Percentiles rank a stretch among this genome's conserved stretches.
phyloP scores from a whole-genome alignment of 2,329 filamentous ascomycete genomes.

The Acrodontium crateriforme region DNA sequence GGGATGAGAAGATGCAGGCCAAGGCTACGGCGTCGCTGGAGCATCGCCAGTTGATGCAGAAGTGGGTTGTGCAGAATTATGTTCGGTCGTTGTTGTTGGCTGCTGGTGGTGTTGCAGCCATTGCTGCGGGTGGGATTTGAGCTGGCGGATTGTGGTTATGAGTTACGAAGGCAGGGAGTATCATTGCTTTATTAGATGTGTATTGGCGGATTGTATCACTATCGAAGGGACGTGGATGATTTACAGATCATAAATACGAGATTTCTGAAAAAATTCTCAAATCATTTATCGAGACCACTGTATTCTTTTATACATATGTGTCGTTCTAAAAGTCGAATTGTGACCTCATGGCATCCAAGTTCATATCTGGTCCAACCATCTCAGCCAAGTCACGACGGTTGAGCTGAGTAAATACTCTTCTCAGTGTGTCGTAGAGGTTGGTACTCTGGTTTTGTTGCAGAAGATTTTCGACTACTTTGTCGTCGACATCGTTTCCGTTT shows the following conservation, averaged over 20 bases:
- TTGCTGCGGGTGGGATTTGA: too few species aligned
- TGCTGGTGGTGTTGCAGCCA: conserved; percentile 4
- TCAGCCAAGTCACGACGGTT: conserved; percentile 75
- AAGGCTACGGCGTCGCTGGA: conserved; percentile 7
- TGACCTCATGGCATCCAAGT: conserved; percentile 73
- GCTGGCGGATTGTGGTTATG: too few species aligned
- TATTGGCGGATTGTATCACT: too few species aligned
- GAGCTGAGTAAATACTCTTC: conserved; percentile 96
- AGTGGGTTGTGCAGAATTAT: conserved; percentile 7
- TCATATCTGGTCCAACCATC: conserved; percentile 75
- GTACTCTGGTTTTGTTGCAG: conserved; percentile 92
- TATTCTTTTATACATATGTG: too few species aligned
- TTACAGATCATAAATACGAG: too few species aligned
- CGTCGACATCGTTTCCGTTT: conserved; percentile 34
- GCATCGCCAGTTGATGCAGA: conserved; percentile 4
- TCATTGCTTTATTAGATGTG: too few species aligned
- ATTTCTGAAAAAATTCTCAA: too few species aligned
- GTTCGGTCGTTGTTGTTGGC: conserved; percentile 4
- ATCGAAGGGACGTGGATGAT: too few species aligned
- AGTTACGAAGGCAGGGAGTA: too few species aligned
- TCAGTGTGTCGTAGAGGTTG: conserved; percentile 86
- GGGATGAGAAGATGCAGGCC: conserved; percentile 3
- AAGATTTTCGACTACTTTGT: conserved; percentile 72
- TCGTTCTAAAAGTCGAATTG: conserved; percentile 74
- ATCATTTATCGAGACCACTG: too few species aligned